Evolutionary conservation across 2,329 filamentous ascomycete genomes (phyloP), one percentile per base, ranked within the genome.

Genomic region (Cordyceps cateniannulata): DNA sequence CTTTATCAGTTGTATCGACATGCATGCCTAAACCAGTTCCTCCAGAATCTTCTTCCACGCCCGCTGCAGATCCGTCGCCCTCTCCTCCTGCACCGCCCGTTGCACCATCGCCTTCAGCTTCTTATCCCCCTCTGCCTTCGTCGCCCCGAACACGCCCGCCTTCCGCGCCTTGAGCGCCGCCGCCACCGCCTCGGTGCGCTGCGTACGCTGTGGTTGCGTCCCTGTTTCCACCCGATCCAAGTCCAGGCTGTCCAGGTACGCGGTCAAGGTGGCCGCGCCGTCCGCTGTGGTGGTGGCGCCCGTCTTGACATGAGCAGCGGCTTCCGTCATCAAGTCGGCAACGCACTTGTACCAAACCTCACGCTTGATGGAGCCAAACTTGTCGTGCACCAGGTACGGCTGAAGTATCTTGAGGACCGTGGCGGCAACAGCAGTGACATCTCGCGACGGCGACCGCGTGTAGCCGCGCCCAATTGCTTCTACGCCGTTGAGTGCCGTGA

Each of bases 281-380:
- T 66, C 62, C 9, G 27, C 29, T 5, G 63, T 53, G 5, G 67
- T 65, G 2, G 68, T 65, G 2, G 67, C 68, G 0, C 62, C 63
- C 0, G 66, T 49, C 1, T 63, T 35, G 27, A 65, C 60, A n/a
- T 18, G 14, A 1, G 69, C 66, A 12, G 67, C 63, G 0, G 77
- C 76, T 2, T 78, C 75, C 3, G 75, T 69, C 69, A 85, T 73
- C 16, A 85, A 61, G 14, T 83, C 80, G 16, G 66, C 65, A 0
- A 79, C 77, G 40, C 76, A 76, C 27, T 74, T 75, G 66, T 84
- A 85, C 79, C 83, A 85, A 1, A 78, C 73, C 44, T 79, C 76
- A 20, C 79, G 74, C 49, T 81, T 77, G 60, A 83, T 75, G 0
- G 68, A 65, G 9, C 71, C 73, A 48, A 79, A 79, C 44, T 73